Conservation (phyloP, 306 rosid species). For the Oxytropis ochrocephala region DNA sequence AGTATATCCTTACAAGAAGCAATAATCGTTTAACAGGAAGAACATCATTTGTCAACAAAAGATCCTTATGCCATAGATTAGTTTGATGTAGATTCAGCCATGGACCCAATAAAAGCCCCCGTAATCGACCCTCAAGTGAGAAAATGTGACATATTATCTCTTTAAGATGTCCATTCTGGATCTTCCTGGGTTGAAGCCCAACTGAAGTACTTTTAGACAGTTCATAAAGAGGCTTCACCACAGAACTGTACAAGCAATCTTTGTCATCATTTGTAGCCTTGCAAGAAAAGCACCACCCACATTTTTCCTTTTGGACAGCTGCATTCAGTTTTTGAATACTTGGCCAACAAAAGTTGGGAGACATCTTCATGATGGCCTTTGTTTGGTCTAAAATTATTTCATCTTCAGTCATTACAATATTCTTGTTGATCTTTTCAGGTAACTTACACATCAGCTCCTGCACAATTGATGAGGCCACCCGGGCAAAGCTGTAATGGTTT, state of each 20-base stretch:
- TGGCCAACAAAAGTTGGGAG: conserved; percentile 62
- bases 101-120: conserved; percentile 85
- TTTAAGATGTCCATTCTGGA: conserved; percentile 54
- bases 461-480: conserved; percentile 58
- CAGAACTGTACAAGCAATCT: conserved; percentile 69
- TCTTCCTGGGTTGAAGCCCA: conserved; percentile 42
- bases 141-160: conserved; percentile 55
- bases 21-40: conserved; percentile 55
- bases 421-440: conserved; percentile 51
- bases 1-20: conserved; percentile 55
- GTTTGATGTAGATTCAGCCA: conserved; percentile 66
- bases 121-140: conserved; percentile 73
- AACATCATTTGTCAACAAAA: conserved; percentile 53
- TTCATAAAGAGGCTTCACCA: conserved; percentile 38
- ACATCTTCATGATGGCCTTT: conserved; percentile 64
- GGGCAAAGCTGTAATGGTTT: conserved; percentile 73
- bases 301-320: conserved; percentile 65
- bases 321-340: conserved; percentile 37
- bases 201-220: conserved; percentile 34
- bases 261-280: conserved; percentile 56
- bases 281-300: conserved; percentile 92
- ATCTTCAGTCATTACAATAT: conserved; percentile 47
- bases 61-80: conserved; percentile 54
- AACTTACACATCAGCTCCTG: conserved; percentile 55
- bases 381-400: conserved; percentile 68